Evolutionary conservation across 2,329 filamentous ascomycete species (phyloP).

Genomic region (Seiridium cupressi): DNA sequence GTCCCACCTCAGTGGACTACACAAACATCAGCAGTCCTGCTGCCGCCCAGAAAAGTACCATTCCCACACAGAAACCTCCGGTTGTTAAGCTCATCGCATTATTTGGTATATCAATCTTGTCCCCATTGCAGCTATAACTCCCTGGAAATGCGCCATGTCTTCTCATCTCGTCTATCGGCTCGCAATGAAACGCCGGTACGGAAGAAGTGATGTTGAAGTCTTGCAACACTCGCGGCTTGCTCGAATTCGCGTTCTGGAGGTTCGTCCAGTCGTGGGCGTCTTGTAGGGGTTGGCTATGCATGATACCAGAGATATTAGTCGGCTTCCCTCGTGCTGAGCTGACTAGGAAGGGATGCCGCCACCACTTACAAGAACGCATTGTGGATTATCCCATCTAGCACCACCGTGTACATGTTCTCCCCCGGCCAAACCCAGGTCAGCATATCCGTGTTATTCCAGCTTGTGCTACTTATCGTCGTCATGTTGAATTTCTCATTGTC

Average conservation of each 20-base stretch:
- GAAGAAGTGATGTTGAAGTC: neutral
- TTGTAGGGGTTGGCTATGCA: neutral
- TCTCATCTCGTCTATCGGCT: slow-evolving; percentile 5
- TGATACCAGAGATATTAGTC: neutral
- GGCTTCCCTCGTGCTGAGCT: neutral
- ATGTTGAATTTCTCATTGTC: neutral
- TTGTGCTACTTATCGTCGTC: neutral
- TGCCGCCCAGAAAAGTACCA: neutral
- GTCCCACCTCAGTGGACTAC: too few species aligned
- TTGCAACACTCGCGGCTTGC: neutral
- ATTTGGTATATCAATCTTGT: neutral
- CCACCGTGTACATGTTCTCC: slow-evolving; percentile 6
- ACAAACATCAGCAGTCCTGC: too few species aligned
- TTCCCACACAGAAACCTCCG: neutral
- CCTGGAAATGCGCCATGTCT: slow-evolving; percentile 5
- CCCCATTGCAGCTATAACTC: slow-evolving; percentile 3
- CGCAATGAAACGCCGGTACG: slow-evolving; percentile 6
- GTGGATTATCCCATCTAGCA: slow-evolving; percentile 1
- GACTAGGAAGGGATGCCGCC: neutral
- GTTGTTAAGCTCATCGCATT: neutral
- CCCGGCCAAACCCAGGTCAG: slow-evolving; percentile 3
- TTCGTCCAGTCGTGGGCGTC: slow-evolving; percentile 2
- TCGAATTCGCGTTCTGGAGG: neutral
- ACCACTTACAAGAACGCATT: slow-evolving; percentile 6
- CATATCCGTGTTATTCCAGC: slow-evolving; percentile 1